These are phyloP conservation scores for Glarea lozoyensis DNA, from an alignment of 495 filamentous ascomycete genomes.

Conservation along the genomic window DNA sequence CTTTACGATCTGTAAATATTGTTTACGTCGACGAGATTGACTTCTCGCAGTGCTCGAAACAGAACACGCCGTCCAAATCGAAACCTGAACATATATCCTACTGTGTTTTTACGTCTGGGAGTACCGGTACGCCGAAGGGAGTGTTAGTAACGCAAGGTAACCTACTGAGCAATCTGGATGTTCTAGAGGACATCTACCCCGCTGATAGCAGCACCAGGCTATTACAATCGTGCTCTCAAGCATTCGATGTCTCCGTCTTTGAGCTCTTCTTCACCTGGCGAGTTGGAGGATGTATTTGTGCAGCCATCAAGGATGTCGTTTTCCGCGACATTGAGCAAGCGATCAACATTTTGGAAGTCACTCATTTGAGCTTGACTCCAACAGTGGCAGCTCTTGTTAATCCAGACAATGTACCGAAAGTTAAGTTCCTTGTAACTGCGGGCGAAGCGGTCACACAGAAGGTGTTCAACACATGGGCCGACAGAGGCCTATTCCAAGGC, in stretches of 20 bases:
- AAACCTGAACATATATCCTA: slow-evolving; percentile 26
- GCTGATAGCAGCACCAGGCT: slow-evolving; percentile 36
- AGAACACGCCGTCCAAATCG: slow-evolving; percentile 17
- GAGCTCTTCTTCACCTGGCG: slow-evolving; percentile 75
- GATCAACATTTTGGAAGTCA: slow-evolving; percentile 49
- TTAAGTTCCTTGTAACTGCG: slow-evolving; percentile 58
- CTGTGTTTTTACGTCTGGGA: slow-evolving; percentile 31
- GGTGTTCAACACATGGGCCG: slow-evolving; percentile 57
- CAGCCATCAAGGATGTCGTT: slow-evolving; percentile 53
- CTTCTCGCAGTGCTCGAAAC: slow-evolving; percentile 6
- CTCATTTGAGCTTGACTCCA: slow-evolving; percentile 71
- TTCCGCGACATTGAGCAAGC: slow-evolving; percentile 53
- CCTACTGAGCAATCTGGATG: slow-evolving; percentile 57
- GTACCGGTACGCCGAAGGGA: slow-evolving; percentile 54
- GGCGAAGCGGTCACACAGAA: slow-evolving; percentile 62
- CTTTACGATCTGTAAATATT: slow-evolving; percentile 3
- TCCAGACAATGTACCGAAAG: slow-evolving; percentile 51
- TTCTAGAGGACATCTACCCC: slow-evolving; percentile 52
- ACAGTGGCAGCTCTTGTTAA: slow-evolving; percentile 61
- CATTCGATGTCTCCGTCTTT: slow-evolving; percentile 72
- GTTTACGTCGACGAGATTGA: slow-evolving; percentile 17
- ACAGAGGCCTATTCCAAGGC: slow-evolving; percentile 56
- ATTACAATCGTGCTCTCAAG: slow-evolving; percentile 64
- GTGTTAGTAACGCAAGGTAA: slow-evolving; percentile 61
- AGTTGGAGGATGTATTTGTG: slow-evolving; percentile 62